phyloP scores from a whole-genome alignment of 441 rosid species.

The Arabidopsis hybrid region DNA sequence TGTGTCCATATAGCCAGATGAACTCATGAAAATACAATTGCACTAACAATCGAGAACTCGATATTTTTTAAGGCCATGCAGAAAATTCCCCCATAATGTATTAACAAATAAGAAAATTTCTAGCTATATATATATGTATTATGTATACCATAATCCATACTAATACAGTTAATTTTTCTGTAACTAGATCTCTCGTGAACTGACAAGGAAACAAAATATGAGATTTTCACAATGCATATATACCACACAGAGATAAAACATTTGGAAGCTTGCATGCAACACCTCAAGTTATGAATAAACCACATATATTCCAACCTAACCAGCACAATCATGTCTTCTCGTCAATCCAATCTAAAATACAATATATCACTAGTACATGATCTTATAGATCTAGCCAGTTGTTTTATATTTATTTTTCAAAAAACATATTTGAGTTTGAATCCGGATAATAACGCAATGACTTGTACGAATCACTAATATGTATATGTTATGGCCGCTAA shows the following conservation, averaged over 20 bases:
- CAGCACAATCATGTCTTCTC: not conserved
- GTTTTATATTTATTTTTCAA: not conserved
- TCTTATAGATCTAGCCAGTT: slow-evolving; percentile 17
- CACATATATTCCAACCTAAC: not conserved
- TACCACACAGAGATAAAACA: not conserved
- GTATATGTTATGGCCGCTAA: too few species aligned
- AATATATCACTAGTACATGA: not conserved
- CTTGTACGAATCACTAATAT: too few species aligned
- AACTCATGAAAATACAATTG: slow-evolving; percentile 4
- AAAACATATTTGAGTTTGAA: too few species aligned
- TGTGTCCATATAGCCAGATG: not conserved
- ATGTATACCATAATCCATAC: too few species aligned
- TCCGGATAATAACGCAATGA: too few species aligned
- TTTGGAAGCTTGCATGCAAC: not conserved
- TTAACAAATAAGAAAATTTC: not conserved
- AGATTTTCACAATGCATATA: not conserved
- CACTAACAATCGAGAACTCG: not conserved
- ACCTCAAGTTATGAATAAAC: not conserved
- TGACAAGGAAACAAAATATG: not conserved
- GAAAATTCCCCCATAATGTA: not conserved
- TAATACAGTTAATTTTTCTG: too few species aligned
- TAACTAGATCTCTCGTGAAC: not conserved
- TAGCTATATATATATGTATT: too few species aligned
- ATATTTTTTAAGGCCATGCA: not conserved
- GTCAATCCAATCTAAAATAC: not conserved